Percentiles rank a stretch among this genome's conserved stretches.
Evolutionary conservation across 1,284 basidiomycete genomes (phyloP).

Genomic region (Stygiomarasmius scandens): DNA sequence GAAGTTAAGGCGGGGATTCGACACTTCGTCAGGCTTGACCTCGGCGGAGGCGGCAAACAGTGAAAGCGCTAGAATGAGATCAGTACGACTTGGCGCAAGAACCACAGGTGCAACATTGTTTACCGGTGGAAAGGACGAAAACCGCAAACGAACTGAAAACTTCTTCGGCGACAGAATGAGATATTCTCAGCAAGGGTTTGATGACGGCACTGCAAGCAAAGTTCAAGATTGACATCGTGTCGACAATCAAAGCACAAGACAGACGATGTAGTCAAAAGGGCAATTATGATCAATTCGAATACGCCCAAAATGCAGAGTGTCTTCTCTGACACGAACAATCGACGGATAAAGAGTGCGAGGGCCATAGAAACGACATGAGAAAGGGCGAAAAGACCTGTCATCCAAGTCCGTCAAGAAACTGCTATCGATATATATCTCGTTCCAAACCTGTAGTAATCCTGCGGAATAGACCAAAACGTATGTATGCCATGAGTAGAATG

Average conservation of each 20-base stretch:
- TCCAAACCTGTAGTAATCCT: not conserved
- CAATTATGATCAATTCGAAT: constrained; percentile 1
- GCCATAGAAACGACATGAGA: constrained; percentile 3
- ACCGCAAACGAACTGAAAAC: constrained; percentile 42
- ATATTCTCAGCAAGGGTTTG: constrained; percentile 31
- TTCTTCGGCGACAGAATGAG: constrained; percentile 49
- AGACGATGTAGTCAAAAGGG: constrained; percentile 5
- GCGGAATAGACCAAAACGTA: not conserved
- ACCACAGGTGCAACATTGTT: not conserved
- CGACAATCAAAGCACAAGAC: not conserved
- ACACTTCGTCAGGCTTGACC: not conserved
- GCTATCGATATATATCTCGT: not conserved
- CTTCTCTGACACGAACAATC: constrained; percentile 3
- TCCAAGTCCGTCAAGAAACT: not conserved
- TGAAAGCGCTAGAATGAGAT: not conserved
- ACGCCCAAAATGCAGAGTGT: constrained; percentile 7
- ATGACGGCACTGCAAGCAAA: not conserved
- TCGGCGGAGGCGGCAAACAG: not conserved
- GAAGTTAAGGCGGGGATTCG: not conserved
- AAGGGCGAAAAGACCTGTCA: constrained; percentile 1
- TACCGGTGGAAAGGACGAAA: constrained; percentile 40
- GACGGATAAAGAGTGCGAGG: constrained; percentile 4
- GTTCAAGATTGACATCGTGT: too few species aligned
- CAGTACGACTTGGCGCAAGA: not conserved
- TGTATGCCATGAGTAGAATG: not conserved